Evolutionary conservation across 2,329 filamentous ascomycete species (phyloP), one percentile per base, ranked within the genome.

Genomic region (Leptographium lundbergii): DNA sequence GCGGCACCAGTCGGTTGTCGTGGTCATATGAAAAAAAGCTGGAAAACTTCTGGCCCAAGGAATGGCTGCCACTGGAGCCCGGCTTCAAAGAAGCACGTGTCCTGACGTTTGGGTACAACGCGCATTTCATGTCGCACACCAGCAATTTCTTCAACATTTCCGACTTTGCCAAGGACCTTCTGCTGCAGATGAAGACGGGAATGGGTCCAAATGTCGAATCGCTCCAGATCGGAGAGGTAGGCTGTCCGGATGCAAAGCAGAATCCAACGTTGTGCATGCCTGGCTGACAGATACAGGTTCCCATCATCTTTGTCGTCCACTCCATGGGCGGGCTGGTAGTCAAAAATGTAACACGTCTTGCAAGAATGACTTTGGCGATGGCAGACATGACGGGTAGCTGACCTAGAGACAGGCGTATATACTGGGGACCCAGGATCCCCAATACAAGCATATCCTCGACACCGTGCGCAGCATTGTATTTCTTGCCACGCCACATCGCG

Each of bases 41-140:
- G 14, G 19, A n/a, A 3, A 11, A 42, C n/a, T 57, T 53, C 25
- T 68, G 66, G 66, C 66, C 66, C 2, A n/a, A 59, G 45, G 25
- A 36, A 1, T 63, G 62, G 61, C 65, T 69, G 6, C 65, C 65
- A 0, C 17, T 29, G 1, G 62, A 66, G 42, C 48, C 56, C 1
- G 56, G n/a, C 6, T 54, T 69, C 9, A 56, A 55, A 2, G 58
- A 54, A 1, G 64, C 66, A 1, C 61, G 64, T 2, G 63, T 67
- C 25, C 32, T 66, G 6, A 64, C 66, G 0, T 67, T 64, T 51
- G 67, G 66, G 6, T 68, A 68, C 54, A 65, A 67, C 57, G 62
- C 66, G 0, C 42, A 64, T 48, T 65, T 65, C 29, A 27, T 10
- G 9, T 29, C 22, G 42, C 47, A 29, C 5, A 45, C 29, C 32